These are phyloP conservation scores for Camelina neglecta DNA, from an alignment of 345 rosid genomes.

Conservation along the genomic window DNA sequence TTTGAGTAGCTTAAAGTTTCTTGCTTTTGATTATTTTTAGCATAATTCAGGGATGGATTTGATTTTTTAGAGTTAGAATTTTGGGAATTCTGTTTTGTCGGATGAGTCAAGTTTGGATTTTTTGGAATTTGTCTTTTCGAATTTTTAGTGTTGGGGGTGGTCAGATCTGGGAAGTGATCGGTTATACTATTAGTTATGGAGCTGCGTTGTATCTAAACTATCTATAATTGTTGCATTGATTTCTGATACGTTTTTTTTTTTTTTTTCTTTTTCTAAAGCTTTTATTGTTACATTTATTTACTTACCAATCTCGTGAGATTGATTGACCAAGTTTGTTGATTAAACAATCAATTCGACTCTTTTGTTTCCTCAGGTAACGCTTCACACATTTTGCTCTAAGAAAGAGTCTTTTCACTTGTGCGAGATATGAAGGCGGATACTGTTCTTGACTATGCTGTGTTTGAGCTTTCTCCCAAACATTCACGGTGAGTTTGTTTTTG, in stretches of 20 bases:
- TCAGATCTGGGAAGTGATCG: constrained; percentile 40
- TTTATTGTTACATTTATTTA: constrained; percentile 18
- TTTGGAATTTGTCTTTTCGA: not conserved
- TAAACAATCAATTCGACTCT: not conserved
- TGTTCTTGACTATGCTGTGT: constrained; percentile 75
- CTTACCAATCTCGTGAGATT: constrained; percentile 15
- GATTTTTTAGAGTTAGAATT: not conserved
- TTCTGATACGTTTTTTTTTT: not conserved
- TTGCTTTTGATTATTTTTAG: constrained; percentile 9
- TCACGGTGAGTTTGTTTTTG: constrained; percentile 55
- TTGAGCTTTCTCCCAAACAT: constrained; percentile 78
- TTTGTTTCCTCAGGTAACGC: constrained; percentile 26
- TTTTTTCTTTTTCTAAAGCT: not conserved
- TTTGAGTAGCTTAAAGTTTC: not conserved
- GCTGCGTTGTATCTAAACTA: constrained; percentile 2
- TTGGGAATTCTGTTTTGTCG: not conserved
- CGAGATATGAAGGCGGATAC: constrained; percentile 65
- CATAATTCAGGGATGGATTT: not conserved
- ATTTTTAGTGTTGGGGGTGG: constrained; percentile 8
- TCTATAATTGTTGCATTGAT: constrained; percentile 13
- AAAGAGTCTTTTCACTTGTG: constrained; percentile 15
- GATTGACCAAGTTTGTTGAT: not conserved
- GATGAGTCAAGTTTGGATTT: constrained; percentile 4
- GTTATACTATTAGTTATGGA: not conserved
- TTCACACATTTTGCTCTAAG: constrained; percentile 25